Base-by-base conservation (phyloP, 2,329 filamentous ascomycete species). In the Fusarium cyanostomum region DNA sequence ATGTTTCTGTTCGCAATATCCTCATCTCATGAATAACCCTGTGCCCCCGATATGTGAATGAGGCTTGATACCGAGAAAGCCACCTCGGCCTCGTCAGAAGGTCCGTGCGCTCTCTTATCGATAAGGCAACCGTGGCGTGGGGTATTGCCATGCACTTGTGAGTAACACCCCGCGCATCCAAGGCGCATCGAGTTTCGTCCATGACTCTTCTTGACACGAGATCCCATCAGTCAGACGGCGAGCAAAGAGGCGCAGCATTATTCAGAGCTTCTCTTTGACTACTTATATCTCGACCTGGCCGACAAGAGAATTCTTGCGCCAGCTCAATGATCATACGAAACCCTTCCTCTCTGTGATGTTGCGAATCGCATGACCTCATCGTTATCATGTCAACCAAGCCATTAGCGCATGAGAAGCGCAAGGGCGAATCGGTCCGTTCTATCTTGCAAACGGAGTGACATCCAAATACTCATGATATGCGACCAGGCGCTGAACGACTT, bases 401-500 rank as follows among this genome's bases (percentile, higher is more conserved):
- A 72, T 85, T 89, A 56, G 84, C 86, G 35, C 88, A 92, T 72
- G 94, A 97, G 78, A 87, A 91, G 77, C 89, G 92, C 68, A 92
- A 92, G 79, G 93, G 93, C 68, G 94, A 97, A 80, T 87, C 91
- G 60, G 92, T 94, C 85, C 59, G 85, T 58, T 27, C 16, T 34
- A 21, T 31, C 5, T 12, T 31, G 5, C 9, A 12, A 21, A 27
- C 12, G 16, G 9, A 8, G 7, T 3, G 8, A 27, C 27, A 9
- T 7, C 8, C 15, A 24, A 12, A 44, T 27, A 15, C 62, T 72
- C 16, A 71, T 49, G 9, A 27, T 26, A 26, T 44, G 12, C 31
- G 33, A 68, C 0, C 45, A 85, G 84, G 94, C 94, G 11, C 84
- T 99, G 53, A 95, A 91, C 80, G 95, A 98, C 71, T 99, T 99